A percentile compares a stretch with the other conserved stretches of the same genome.
Conservation (phyloP, 2,329 filamentous ascomycete species). For the Arthrobotrys musiformis region DNA sequence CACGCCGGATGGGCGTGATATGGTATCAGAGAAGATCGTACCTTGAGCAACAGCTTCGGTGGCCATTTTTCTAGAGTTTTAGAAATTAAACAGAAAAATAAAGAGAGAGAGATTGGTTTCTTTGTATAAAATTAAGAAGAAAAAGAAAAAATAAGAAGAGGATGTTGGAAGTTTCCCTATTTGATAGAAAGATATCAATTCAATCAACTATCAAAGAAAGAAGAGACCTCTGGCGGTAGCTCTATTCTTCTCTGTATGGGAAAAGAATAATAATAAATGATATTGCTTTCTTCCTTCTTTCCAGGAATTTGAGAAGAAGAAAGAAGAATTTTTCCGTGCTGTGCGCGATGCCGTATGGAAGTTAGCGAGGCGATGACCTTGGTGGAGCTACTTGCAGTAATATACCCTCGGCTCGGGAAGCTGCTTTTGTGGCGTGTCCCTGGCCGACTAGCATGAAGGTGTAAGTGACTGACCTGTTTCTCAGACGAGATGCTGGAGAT, state of each 20-base stretch:
- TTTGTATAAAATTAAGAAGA: conserved; percentile 16
- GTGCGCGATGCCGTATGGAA: conserved; percentile 29
- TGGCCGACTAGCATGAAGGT: not conserved
- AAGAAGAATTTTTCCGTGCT: conserved; percentile 18
- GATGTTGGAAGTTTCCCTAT: conserved; percentile 10
- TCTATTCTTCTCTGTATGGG: conserved; percentile 8
- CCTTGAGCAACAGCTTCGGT: conserved; percentile 35
- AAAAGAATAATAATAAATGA: conserved; percentile 26
- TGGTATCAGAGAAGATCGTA: not conserved
- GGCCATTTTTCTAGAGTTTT: conserved; percentile 35
- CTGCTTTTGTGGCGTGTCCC: not conserved
- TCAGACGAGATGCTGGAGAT: not conserved
- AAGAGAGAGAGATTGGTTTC: conserved; percentile 1
- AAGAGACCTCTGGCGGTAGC: not conserved
- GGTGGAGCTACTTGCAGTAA: conserved; percentile 7
- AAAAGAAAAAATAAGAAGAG: not conserved
- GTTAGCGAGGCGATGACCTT: conserved; percentile 28
- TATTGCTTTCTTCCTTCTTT: no score
- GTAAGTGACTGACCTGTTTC: conserved; percentile 26
- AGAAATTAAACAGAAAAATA: conserved; percentile 7
- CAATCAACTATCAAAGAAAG: no score
- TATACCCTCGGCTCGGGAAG: conserved; percentile 14
- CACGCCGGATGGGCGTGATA: no score
- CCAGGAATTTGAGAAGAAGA: conserved; percentile 9
- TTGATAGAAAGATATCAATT: not conserved